These are phyloP conservation scores for Globisporangium alternatum DNA, from an alignment of 352 stramenopile species.

Conservation along the genomic window DNA sequence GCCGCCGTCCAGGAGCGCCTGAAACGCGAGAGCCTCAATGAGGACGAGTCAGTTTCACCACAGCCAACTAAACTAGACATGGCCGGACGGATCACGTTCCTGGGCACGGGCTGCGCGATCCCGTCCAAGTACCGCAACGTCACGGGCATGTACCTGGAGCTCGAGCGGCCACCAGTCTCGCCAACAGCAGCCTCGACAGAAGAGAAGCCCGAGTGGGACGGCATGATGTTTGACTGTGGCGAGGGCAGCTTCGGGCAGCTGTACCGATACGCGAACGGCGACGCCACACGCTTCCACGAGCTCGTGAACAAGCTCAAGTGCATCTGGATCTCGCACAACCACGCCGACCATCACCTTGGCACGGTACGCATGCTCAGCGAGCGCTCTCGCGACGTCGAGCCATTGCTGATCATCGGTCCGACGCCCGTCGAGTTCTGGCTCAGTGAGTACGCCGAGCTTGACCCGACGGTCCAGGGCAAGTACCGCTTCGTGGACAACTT, in stretches of 20 bases:
- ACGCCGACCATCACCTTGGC: conserved; percentile 97
- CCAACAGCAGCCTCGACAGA: background rate
- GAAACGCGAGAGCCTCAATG: background rate
- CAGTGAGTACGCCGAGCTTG: conserved; percentile 85
- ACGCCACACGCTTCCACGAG: conserved; percentile 34
- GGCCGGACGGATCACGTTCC: conserved; percentile 82
- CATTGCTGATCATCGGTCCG: conserved; percentile 93
- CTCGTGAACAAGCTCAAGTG: conserved; percentile 82
- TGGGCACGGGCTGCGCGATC: conserved; percentile 96
- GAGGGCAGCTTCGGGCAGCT: conserved; percentile 96
- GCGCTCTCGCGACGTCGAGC: conserved; percentile 43
- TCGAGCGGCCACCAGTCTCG: conserved; percentile 23
- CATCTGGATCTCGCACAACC: conserved; percentile 97
- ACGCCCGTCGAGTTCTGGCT: conserved; percentile 88
- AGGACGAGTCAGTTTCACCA: background rate
- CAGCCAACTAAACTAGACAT: background rate
- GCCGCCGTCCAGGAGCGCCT: conserved; percentile 16
- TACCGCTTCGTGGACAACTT: conserved; percentile 91
- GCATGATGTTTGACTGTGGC: conserved; percentile 95
- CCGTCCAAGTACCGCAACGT: conserved; percentile 99
- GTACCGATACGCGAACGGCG: conserved; percentile 49
- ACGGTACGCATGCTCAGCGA: conserved; percentile 88
- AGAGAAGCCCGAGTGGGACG: conserved; percentile 23
- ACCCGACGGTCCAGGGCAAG: conserved; percentile 68
- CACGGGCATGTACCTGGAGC: conserved; percentile 91